Base-by-base conservation (phyloP, 2,329 filamentous ascomycete species). In the Stromatinia cepivora region DNA sequence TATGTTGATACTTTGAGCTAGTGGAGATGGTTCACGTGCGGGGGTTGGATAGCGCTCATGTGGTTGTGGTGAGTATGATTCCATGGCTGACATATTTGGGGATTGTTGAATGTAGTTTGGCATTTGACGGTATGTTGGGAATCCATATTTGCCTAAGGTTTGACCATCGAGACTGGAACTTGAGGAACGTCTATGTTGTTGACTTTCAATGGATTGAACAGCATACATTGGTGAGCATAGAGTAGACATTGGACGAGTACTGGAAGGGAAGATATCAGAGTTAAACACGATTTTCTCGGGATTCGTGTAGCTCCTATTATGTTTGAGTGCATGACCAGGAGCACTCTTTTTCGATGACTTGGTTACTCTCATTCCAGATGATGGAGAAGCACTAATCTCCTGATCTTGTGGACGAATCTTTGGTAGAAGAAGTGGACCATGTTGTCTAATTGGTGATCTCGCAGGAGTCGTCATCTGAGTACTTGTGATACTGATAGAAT, bases 371-470 rank as follows among this genome's bases (percentile, higher is more conserved):
- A 62, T 22, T 48, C 36, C 52, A 42, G 42, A 56, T 28, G 63
- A 46, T 58, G 84, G 82, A 65, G 84, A 82, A 53, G 86, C 86
- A 73, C 89, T 87, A 71, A 93, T 86, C 71, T 90, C 85, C 80
- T 94, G 91, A 81, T 97, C 93, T 81, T 95, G 93, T 53, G 87
- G 87, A 71, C 93, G 87, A 81, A 96, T 94, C 85, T 93, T 95
- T 77, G 93, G 93, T 45, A 97, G 84, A 70, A 97, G 83, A 62
- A 92, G 83, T 65, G 92, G 92, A 66, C 92, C 92, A 81, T 93
- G 90, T 71, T 92, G 90, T 71, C 89, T 86, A 75, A 94, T 87
- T 71, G 92, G 91, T 46, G 91, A 91, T 72, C 86, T 84, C 66
- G 85, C 86, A 66, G 92, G 91, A 17, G 91, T 93, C 66, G 89